These are phyloP conservation scores for Solanum gandarillasii DNA, from an alignment of 257 asterid genomes.

Conservation along the genomic window DNA sequence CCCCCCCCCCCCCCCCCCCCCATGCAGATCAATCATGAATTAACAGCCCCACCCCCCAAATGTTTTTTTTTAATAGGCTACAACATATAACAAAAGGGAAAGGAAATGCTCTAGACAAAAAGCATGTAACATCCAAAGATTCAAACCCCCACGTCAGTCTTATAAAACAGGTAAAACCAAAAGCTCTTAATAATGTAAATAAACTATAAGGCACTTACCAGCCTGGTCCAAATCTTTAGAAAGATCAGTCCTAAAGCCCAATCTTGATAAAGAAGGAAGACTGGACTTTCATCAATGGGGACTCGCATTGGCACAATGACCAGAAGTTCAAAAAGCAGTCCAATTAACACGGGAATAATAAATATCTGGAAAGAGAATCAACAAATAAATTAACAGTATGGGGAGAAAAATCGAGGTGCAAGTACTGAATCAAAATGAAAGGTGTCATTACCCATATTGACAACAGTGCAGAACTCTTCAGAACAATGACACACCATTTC, in stretches of 20 bases:
- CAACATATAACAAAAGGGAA: background rate
- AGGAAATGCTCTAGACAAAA: background rate
- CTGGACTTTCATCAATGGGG: constrained; percentile 95
- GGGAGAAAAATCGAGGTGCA: background rate
- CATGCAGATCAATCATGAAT: background rate
- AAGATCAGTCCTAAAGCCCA: constrained; percentile 96
- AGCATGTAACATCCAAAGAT: background rate
- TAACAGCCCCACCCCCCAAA: background rate
- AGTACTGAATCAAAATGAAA: background rate
- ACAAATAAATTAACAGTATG: background rate
- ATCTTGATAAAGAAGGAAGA: constrained; percentile 91
- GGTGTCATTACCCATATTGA: constrained; percentile 73
- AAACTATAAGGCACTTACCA: constrained; percentile 41
- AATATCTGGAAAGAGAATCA: constrained; percentile 48
- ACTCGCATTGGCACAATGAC: constrained; percentile 98
- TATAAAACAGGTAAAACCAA: background rate
- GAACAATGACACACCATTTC: constrained; percentile 85
- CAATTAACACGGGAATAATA: constrained; percentile 83
- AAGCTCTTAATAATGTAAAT: background rate
- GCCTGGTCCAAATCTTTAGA: constrained; percentile 96
- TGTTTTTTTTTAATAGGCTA: background rate
- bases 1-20: no score
- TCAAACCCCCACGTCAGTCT: background rate
- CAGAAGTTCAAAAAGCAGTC: constrained; percentile 89
- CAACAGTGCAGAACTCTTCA: constrained; percentile 72